Base-by-base conservation (phyloP, 1,284 basidiomycete genomes). In the Clitocybe nebularis region DNA sequence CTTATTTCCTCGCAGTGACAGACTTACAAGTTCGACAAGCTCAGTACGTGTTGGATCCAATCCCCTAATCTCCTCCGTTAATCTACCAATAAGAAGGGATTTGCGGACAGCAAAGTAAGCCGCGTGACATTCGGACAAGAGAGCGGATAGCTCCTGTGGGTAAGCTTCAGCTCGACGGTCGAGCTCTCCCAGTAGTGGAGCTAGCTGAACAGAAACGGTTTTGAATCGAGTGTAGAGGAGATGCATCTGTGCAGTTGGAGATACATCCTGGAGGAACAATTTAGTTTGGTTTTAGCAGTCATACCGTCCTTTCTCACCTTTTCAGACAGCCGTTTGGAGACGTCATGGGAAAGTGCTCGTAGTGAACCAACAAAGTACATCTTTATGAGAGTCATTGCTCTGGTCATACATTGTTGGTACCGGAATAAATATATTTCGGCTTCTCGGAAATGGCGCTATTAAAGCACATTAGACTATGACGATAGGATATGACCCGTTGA, bases 311-410 rank as follows among this genome's bases (percentile, higher is more conserved):
- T 28, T 47, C 28, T 8, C 43, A 82, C 88, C 69, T 84, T 87
- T 52, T 92, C 89, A 0, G 74, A 72, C 36, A 93, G 60, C 6
- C 88, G 77, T 52, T 75, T 84, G 1, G 76, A 75, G 9, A 93
- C 76, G 52, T 95, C 89, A 16, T 77, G 65, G 1, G 83, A 79
- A 8, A 93, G 71, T 1, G 83, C 79, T 42, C 83, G 75, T 8
- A 96, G 69, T 1, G 87, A 84, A 3, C 86, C 84, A 16, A 93
- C 82, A 55, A 95, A 94, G 64, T 87, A 92, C 79, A 96, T 91
- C 60, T 89, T 93, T 67, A 96, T 91, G 39, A 97, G 73, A 0
- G 92, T 95, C 93, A 96, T 95, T 16, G 91, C 89, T 24, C 93
- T 81, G 0, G 90, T 94, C 77, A 96, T 84, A 62, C 93, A 96